These are phyloP conservation scores for Metschnikowia bowlesiae DNA, from an alignment of 805 yeast species.

Conservation along the genomic window DNA sequence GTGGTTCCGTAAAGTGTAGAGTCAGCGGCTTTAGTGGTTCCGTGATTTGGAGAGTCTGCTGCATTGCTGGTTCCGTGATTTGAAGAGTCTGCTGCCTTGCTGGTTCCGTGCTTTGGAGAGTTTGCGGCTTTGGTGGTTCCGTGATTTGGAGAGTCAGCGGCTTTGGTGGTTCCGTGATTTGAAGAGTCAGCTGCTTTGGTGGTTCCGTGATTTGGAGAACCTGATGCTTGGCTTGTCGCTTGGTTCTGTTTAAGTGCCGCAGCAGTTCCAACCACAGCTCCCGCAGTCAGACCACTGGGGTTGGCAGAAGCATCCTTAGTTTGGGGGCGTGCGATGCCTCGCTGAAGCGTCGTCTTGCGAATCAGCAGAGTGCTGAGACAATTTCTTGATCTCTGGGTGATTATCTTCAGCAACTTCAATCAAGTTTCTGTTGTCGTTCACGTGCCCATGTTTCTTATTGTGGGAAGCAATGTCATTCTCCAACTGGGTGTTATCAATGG, in stretches of 20 bases:
- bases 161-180: too few species aligned
- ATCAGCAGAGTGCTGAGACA: slow-evolving; percentile 15
- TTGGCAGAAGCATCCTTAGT: slow-evolving; percentile 3
- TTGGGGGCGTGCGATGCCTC: slow-evolving; percentile 9
- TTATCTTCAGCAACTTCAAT: slow-evolving; percentile 26
- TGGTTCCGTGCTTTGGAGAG: too few species aligned
- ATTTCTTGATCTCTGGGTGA: slow-evolving; percentile 15
- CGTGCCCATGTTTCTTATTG: slow-evolving; percentile 26
- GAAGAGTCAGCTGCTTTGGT: too few species aligned
- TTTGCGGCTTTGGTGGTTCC: too few species aligned
- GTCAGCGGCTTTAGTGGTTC: too few species aligned
- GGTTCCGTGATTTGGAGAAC: too few species aligned
- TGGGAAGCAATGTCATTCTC: slow-evolving; percentile 23
- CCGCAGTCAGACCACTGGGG: slow-evolving; percentile 3
- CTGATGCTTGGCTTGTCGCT: neutral
- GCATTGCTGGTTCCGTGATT: too few species aligned
- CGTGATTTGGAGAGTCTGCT: too few species aligned
- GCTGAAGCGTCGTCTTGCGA: slow-evolving; percentile 1
- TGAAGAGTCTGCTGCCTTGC: too few species aligned
- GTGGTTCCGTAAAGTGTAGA: too few species aligned
- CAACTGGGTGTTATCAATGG: slow-evolving; percentile 13
- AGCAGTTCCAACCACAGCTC: slow-evolving; percentile 10
- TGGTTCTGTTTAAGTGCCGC: slow-evolving; percentile 14
- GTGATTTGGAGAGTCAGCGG: too few species aligned
- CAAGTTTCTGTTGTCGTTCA: slow-evolving; percentile 21